A percentile compares a stretch with the other conserved stretches of the same genome.
These are phyloP conservation scores for Backusella luteola DNA, from an alignment of 192 early-diverging fungal genomes.

Conservation along the genomic window DNA sequence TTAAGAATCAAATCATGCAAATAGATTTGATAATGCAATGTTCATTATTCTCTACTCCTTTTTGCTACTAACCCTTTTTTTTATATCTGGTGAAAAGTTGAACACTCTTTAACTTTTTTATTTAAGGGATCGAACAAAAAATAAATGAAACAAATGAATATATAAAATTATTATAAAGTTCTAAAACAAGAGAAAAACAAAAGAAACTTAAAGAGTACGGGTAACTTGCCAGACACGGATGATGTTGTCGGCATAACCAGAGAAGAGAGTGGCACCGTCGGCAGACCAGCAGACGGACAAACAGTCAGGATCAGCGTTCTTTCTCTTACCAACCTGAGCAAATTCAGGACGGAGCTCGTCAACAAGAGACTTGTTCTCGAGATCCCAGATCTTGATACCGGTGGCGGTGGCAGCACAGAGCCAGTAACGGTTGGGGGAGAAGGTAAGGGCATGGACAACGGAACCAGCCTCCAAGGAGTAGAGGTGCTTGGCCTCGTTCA, in stretches of 20 bases:
- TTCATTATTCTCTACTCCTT: too few relatives aligned
- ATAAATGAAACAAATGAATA: neutral
- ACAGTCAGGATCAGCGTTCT: constrained; percentile 72
- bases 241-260: constrained; percentile 94
- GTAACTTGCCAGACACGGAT: constrained; percentile 85
- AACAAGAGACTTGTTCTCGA: constrained; percentile 96
- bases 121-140: constrained; percentile 8
- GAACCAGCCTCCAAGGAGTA: constrained; percentile 97
- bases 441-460: constrained; percentile 94
- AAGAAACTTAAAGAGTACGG: constrained; percentile 40
- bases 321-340: constrained; percentile 69
- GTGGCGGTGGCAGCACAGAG: constrained; percentile 95
- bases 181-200: constrained; percentile 4
- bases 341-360: constrained; percentile 86
- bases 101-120: constrained; percentile 5
- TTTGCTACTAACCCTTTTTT: too few relatives aligned
- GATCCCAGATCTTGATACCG: constrained; percentile 99
- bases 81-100: neutral
- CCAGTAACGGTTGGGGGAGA: constrained; percentile 99
- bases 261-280: constrained; percentile 95
- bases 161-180: constrained; percentile 6
- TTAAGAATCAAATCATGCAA: too few relatives aligned
- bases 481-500: constrained; percentile 99
- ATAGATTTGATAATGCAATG: too few relatives aligned
- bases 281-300: constrained; percentile 98